Evolutionary conservation across 345 rosid genomes (phyloP).

Genomic region (Camelina sativa): DNA sequence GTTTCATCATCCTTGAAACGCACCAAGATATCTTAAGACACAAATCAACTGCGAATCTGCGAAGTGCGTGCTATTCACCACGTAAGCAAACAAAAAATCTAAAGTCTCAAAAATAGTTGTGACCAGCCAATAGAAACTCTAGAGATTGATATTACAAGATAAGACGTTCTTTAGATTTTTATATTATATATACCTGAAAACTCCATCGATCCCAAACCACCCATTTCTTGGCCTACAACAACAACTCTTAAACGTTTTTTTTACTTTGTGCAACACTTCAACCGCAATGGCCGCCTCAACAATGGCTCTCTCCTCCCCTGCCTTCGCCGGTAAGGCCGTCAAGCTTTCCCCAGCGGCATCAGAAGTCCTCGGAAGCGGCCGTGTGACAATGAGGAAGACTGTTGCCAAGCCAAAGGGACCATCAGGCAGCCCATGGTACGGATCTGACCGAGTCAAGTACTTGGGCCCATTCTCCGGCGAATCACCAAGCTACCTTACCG

Average conservation of each 20-base stretch:
- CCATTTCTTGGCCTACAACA: slow-evolving; percentile 40
- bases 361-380: slow-evolving; percentile 53
- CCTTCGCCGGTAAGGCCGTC: slow-evolving; percentile 62
- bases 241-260: slow-evolving; percentile 23
- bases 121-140: slow-evolving; percentile 34
- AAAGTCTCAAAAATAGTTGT: not conserved
- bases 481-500: slow-evolving; percentile 61
- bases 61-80: slow-evolving; percentile 11
- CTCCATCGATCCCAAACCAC: slow-evolving; percentile 27
- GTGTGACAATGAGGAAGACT: slow-evolving; percentile 64
- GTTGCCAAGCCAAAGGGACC: slow-evolving; percentile 41
- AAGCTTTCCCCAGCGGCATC: slow-evolving; percentile 52
- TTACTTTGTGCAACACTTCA: slow-evolving; percentile 27
- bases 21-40: slow-evolving; percentile 20
- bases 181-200: slow-evolving; percentile 24
- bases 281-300: slow-evolving; percentile 63
- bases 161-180: slow-evolving; percentile 6
- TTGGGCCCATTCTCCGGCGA: slow-evolving; percentile 75
- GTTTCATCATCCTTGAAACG: not conserved
- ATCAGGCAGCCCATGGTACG: slow-evolving; percentile 73
- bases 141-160: slow-evolving; percentile 35
- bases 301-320: slow-evolving; percentile 71
- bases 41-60: slow-evolving; percentile 18
- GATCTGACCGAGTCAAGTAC: slow-evolving; percentile 76
- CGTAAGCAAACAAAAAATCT: slow-evolving; percentile 39